Conservation (phyloP, 2,329 filamentous ascomycete species). For the Lasiodiplodia citricola region DNA sequence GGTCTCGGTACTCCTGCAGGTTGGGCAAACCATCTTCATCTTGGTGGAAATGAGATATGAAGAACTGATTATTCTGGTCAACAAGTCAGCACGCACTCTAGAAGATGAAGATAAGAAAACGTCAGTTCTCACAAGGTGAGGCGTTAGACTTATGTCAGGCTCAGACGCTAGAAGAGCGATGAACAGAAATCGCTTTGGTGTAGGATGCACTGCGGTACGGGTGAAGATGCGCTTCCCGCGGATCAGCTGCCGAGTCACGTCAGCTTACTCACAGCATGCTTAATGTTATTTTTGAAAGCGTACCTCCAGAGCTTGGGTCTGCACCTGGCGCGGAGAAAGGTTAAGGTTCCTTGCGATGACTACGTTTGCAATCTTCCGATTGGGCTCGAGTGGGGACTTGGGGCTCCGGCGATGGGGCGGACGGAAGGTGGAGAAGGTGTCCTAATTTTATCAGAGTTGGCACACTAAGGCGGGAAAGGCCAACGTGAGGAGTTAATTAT, state of each 20-base stretch:
- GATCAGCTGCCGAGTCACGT: constrained; percentile 68
- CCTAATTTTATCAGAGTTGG: constrained; percentile 12
- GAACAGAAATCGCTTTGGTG: constrained; percentile 80
- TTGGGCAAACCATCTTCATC: constrained; percentile 74
- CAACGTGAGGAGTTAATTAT: not conserved
- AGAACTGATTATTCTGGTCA: constrained; percentile 77
- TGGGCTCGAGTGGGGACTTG: constrained; percentile 22
- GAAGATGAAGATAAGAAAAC: not conserved
- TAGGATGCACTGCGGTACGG: constrained; percentile 72
- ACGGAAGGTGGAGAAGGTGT: constrained; percentile 10
- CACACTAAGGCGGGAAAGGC: not conserved
- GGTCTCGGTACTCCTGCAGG: constrained; percentile 63
- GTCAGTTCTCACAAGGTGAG: constrained; percentile 47
- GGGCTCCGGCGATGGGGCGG: constrained; percentile 11
- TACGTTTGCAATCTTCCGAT: constrained; percentile 74
- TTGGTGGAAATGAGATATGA: constrained; percentile 85
- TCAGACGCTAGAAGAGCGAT: constrained; percentile 68
- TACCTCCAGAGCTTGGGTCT: constrained; percentile 76
- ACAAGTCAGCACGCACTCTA: constrained; percentile 46
- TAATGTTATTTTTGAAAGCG: not conserved
- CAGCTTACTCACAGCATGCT: constrained; percentile 24
- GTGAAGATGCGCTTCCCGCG: constrained; percentile 79
- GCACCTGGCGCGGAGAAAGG: constrained; percentile 72
- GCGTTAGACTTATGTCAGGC: constrained; percentile 40
- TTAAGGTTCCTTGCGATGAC: constrained; percentile 83